Evolutionary conservation across 2,329 filamentous ascomycete genomes (phyloP), one percentile per base, ranked within the genome.

Genomic region (Neophaeococcomyces aloes): DNA sequence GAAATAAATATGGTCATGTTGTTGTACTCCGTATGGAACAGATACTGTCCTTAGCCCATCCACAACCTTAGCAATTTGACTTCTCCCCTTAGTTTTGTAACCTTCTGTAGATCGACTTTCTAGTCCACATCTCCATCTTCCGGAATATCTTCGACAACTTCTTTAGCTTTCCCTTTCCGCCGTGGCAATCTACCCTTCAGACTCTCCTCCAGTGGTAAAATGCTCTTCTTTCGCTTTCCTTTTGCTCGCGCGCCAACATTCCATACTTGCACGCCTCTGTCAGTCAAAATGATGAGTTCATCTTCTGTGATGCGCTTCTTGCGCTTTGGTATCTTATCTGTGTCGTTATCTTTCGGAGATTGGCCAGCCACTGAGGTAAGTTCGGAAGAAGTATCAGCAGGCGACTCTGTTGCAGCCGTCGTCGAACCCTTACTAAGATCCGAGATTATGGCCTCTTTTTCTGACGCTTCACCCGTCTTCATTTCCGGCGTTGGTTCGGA

Each of bases 221-320:
- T 21, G 5, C 25, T 42, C 39, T 35, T 42, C 39, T 13, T 47
- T 43, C 56, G 55, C 29, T 46, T 53, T 2, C 59, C 56, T 33
- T 43, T 53, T 2, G 58, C 57, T 23, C 48, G 41, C 10, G 59
- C 54, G n/a, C 58, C 48, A 19, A 68, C 48, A 50, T 61, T 48
- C 59, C 63, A 61, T 3, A 56, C 49, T 56, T 67, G 58, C 18
- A 68, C 34, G 7, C 65, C 66, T 32, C 59, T 58, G 51, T 68
- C 65, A 10, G 66, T 68, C 39, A 68, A 50, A 7, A 59, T 60
- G 45, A 65, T 38, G 18, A 68, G 47, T 44, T 66, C 61, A 45
- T 67, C 52, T 47, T 66, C 64, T 8, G 45, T 47, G n/a, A 32
- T 36, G 39, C 45, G 14, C 42, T 47, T 48, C 10, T 25, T 11